Evolutionary conservation across 208 protist genomes (phyloP).

Genomic region (Angomonas ambiguus): DNA sequence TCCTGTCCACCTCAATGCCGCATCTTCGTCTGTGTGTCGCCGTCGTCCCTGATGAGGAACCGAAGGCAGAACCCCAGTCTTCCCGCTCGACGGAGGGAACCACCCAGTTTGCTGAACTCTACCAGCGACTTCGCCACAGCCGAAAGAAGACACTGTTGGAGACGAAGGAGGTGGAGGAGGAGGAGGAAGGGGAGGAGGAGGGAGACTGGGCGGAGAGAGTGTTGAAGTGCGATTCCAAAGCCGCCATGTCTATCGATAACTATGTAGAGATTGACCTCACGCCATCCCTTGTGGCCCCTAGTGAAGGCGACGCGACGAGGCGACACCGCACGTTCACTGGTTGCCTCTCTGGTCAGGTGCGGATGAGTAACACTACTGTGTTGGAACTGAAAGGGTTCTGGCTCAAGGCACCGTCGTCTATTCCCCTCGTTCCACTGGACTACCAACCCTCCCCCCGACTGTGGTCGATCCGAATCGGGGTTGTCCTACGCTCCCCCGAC

Average conservation of each 20-base stretch:
- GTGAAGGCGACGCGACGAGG: conserved; percentile 24
- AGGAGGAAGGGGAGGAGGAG: neutral
- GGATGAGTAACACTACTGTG: conserved; percentile 30
- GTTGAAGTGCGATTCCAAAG: conserved; percentile 19
- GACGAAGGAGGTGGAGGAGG: neutral
- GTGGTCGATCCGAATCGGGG: conserved; percentile 57
- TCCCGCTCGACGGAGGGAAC: neutral
- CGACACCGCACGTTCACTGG: conserved; percentile 35
- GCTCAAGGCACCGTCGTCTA: conserved; percentile 36
- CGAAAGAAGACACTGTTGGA: neutral
- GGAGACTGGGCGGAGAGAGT: conserved; percentile 15
- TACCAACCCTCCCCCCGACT: conserved; percentile 54
- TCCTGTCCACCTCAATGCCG: conserved; percentile 24
- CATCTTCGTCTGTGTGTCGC: conserved; percentile 29
- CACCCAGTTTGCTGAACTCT: conserved; percentile 2
- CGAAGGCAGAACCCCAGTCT: neutral
- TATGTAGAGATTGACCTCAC: conserved; percentile 66
- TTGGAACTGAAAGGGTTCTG: conserved; percentile 56
- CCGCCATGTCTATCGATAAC: conserved; percentile 52
- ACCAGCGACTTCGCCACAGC: conserved; percentile 1
- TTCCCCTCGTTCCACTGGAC: conserved; percentile 9
- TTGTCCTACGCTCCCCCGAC: conserved; percentile 24
- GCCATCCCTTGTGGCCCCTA: conserved; percentile 29
- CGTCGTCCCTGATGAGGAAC: neutral
- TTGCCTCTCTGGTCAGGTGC: conserved; percentile 34